Evolutionary conservation across 495 filamentous ascomycete species (phyloP).

Genomic region (Tuber calosporum): DNA sequence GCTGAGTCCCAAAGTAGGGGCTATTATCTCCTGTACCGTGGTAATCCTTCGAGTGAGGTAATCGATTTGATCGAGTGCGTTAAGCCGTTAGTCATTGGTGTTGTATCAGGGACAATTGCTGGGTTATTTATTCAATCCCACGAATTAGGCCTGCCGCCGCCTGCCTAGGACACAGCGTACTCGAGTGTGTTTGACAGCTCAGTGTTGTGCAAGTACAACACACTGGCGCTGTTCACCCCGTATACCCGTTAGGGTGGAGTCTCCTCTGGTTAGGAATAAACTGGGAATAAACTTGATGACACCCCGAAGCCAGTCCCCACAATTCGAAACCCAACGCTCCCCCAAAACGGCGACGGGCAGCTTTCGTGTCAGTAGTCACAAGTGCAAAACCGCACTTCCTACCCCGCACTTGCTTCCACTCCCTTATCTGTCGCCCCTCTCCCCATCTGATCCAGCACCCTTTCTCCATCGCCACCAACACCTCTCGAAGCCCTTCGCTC

Average conservation of each 20-base stretch:
- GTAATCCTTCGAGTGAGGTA: not conserved
- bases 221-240: too few species aligned
- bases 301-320: not conserved
- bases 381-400: not conserved
- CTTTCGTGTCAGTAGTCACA: not conserved
- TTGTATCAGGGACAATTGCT: not conserved
- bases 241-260: too few species aligned
- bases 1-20: not conserved
- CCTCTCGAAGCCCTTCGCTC: not conserved
- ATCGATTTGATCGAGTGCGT: not conserved
- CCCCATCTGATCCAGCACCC: not conserved
- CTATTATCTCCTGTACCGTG: not conserved
- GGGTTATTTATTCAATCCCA: not conserved
- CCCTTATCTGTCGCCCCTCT: not conserved
- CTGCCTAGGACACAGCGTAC: not conserved
- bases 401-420: not conserved
- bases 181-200: not conserved
- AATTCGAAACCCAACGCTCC: not conserved
- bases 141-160: not conserved
- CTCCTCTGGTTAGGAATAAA: too few species aligned
- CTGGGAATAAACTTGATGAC: too few species aligned
- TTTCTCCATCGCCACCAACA: not conserved
- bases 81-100: not conserved
- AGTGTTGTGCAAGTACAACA: not conserved
- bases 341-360: not conserved